Conservation (phyloP, 2,329 filamentous ascomycete genomes). For the Neonectria ditissima region DNA sequence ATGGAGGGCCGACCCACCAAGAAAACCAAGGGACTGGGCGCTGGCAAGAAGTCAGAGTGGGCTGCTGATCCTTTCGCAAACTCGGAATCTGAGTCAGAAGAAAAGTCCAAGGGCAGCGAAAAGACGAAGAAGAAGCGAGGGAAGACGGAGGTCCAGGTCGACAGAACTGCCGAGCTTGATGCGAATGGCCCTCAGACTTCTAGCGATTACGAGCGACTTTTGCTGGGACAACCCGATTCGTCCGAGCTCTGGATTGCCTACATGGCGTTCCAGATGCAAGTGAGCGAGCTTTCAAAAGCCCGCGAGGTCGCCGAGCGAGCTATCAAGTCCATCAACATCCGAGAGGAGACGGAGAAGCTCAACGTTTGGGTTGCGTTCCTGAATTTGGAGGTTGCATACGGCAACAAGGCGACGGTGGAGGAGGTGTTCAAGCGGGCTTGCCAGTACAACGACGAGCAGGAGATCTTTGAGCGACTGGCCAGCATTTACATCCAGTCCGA, state of each 20-base stretch:
- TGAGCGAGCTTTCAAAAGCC: constrained; percentile 89
- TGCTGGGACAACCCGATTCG: constrained; percentile 93
- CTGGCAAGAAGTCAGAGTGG: constrained; percentile 90
- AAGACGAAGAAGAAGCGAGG: constrained; percentile 71
- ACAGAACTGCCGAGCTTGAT: constrained; percentile 93
- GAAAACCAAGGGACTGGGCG: constrained; percentile 51
- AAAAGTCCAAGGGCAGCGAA: constrained; percentile 48
- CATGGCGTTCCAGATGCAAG: constrained; percentile 98
- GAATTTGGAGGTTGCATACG: constrained; percentile 93
- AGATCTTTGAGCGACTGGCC: constrained; percentile 88
- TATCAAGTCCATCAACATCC: constrained; percentile 88
- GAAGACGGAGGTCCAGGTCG: constrained; percentile 83
- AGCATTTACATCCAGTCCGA: constrained; percentile 96
- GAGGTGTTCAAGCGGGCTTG: constrained; percentile 92
- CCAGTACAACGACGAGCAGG: constrained; percentile 91
- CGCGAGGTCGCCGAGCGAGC: constrained; percentile 91
- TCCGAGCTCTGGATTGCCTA: constrained; percentile 95
- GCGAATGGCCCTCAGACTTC: constrained; percentile 88
- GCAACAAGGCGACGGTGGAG: constrained; percentile 83
- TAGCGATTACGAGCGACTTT: constrained; percentile 92
- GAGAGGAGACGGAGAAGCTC: constrained; percentile 91
- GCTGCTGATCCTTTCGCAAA: constrained; percentile 76
- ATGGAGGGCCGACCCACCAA: constrained; percentile 55
- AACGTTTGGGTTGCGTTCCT: constrained; percentile 96
- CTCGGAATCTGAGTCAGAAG: constrained; percentile 63